phyloP scores from a whole-genome alignment of 2,329 filamentous ascomycete species.

The Aspergillus chevalieri region DNA sequence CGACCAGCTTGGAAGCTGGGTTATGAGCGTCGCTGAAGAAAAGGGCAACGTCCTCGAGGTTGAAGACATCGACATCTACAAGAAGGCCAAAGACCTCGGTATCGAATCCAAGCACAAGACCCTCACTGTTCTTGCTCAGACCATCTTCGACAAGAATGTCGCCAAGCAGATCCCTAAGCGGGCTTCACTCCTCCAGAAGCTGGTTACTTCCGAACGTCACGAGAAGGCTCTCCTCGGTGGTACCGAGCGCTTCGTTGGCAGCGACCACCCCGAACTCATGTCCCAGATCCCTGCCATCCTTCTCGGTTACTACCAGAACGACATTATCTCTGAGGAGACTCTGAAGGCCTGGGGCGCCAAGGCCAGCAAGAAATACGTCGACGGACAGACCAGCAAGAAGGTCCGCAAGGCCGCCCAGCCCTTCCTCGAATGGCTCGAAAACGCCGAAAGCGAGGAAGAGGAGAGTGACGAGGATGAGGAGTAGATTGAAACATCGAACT shows the following conservation, averaged over 20 bases:
- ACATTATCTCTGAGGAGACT: constrained; percentile 81
- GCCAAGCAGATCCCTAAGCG: constrained; percentile 79
- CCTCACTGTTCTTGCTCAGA: constrained; percentile 83
- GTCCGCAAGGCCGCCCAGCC: constrained; percentile 90
- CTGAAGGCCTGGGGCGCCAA: constrained; percentile 87
- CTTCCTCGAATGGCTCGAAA: constrained; percentile 90
- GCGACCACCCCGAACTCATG: constrained; percentile 73
- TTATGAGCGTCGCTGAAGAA: constrained; percentile 64
- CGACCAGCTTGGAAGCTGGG: constrained; percentile 89
- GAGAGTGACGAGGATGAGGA: constrained; percentile 51
- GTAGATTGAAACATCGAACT: constrained; percentile 4
- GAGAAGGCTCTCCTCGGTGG: constrained; percentile 94
- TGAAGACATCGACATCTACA: constrained; percentile 83
- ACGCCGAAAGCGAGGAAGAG: constrained; percentile 69
- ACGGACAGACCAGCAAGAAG: constrained; percentile 82
- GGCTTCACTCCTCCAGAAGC: constrained; percentile 81
- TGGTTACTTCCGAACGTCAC: constrained; percentile 85
- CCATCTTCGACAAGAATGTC: constrained; percentile 87
- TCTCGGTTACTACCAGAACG: constrained; percentile 82
- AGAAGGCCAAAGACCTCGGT: constrained; percentile 94
- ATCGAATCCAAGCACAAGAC: constrained; percentile 94
- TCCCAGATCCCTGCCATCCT: constrained; percentile 77
- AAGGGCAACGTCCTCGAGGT: constrained; percentile 71
- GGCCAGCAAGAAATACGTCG: constrained; percentile 97
- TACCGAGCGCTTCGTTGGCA: constrained; percentile 83